Base-by-base conservation (phyloP, 345 rosid genomes). In the Gossypioides kirkii region DNA sequence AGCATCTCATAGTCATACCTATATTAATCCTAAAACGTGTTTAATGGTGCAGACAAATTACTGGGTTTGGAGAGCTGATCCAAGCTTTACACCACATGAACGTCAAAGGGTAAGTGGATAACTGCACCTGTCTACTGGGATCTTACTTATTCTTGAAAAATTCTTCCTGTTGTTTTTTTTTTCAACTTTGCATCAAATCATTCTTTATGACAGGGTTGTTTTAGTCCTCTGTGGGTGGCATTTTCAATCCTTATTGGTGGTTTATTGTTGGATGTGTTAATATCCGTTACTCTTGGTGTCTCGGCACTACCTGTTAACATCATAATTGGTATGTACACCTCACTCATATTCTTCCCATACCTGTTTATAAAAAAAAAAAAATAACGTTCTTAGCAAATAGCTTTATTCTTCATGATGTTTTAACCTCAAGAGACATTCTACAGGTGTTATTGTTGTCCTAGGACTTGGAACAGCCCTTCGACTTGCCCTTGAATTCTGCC, bases 191-290 rank as follows among this genome's bases (percentile, higher is more conserved):
- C 10, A 4, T 60, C 49, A 17, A 65, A 58, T 76, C 18, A 53
- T 36, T 77, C 26, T 71, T 49, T 59, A 62, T 68, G 69, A 49
- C 86, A 90, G 96, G 90, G 88, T 32, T 94, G 97, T 77, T 83
- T 88, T 76, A 87, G 90, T 76, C 96, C 96, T 3, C 92, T 94
- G 3, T 91, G 98, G 97, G 89, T 94, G 71, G 98, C 97, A 60
- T 94, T 91, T 81, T 88, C 92, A 8, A 91, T 94, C 73, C 89
- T 94, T 13, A 84, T 90, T 25, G 97, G 94, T 18, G 94, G 98
- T 60, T 82, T 93, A 26, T 73, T 94, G 76, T 76, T 94, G 80
- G 98, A 94, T 76, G 93, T 94, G 83, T 83, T 94, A 55, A 91
- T 94, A 80, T 90, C 97, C 32, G 81, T 88, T 61, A 94, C 91